These are phyloP conservation scores for Penicillium alfredii DNA, from an alignment of 495 filamentous ascomycete species.

Conservation along the genomic window DNA sequence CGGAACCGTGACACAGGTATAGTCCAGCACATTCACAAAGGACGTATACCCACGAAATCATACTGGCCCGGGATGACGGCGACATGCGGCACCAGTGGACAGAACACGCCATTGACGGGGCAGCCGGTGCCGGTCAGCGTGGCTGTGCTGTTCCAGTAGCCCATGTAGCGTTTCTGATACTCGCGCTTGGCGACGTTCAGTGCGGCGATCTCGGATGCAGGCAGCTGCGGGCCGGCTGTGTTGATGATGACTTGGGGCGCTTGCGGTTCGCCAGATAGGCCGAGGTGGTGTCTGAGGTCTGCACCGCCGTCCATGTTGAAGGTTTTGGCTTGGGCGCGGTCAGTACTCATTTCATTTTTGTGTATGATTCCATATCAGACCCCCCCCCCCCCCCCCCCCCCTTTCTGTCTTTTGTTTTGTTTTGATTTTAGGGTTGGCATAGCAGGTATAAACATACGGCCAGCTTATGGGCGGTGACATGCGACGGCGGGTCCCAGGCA, in stretches of 20 bases:
- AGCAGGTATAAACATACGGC: constrained; percentile 37
- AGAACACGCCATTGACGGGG: constrained; percentile 51
- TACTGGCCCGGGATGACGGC: constrained; percentile 46
- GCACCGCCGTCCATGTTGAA: constrained; percentile 46
- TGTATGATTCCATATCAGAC: too few relatives aligned
- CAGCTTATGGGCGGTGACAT: constrained; percentile 28
- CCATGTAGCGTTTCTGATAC: constrained; percentile 58
- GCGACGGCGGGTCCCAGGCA: constrained; percentile 53
- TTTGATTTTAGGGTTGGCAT: neutral
- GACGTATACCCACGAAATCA: constrained; percentile 46
- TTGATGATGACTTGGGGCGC: constrained; percentile 33
- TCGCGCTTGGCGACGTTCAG: constrained; percentile 53
- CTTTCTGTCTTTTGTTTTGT: neutral
- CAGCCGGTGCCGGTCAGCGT: constrained; percentile 49
- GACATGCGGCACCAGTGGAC: constrained; percentile 38
- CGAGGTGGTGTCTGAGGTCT: constrained; percentile 44
- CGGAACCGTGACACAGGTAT: constrained; percentile 51
- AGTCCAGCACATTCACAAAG: constrained; percentile 54
- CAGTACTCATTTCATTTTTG: neutral
- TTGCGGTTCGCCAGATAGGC: constrained; percentile 50
- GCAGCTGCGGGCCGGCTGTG: constrained; percentile 22
- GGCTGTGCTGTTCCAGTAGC: constrained; percentile 62
- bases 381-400: too few relatives aligned
- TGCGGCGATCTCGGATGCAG: constrained; percentile 44
- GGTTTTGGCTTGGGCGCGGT: constrained; percentile 11